Evolutionary conservation across 1,139 yeast species (phyloP).

Genomic region (Saccharomyces hybrid): DNA sequence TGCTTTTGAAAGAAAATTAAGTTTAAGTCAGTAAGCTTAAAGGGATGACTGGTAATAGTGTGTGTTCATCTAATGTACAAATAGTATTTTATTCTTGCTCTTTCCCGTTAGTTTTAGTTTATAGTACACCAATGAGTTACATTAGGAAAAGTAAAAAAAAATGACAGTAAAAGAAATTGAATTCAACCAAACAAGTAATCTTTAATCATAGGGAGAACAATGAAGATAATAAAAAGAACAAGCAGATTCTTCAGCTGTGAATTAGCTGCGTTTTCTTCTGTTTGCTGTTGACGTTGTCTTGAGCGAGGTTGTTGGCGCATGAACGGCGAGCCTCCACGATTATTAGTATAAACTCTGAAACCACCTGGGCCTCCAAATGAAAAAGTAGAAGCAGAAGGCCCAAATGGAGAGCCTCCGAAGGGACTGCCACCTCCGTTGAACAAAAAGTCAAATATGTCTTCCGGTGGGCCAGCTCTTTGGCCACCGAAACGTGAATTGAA

Average conservation of each 20-base stretch:
- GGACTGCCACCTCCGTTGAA: conserved; percentile 39
- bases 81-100: background rate
- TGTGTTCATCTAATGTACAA: background rate
- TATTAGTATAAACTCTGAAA: conserved; percentile 33
- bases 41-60: background rate
- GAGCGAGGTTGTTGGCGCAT: conserved; percentile 13
- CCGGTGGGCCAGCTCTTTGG: conserved; percentile 33
- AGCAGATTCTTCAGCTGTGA: conserved; percentile 1
- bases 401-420: conserved; percentile 30
- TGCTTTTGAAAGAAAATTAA: no score
- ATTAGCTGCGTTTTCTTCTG: conserved; percentile 11
- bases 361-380: conserved; percentile 44
- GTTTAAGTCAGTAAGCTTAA: background rate
- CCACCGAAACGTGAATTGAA: conserved; percentile 8
- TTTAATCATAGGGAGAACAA: background rate
- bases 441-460: conserved; percentile 39
- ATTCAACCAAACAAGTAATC: background rate
- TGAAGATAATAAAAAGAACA: background rate
- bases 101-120: background rate
- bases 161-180: background rate
- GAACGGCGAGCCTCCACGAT: conserved; percentile 21
- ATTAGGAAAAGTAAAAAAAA: background rate
- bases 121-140: background rate
- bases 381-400: conserved; percentile 36
- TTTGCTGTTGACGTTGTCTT: conserved; percentile 22